phyloP scores from a whole-genome alignment of 2,329 filamentous ascomycete genomes.

The Sphaerulina vaccinii region DNA sequence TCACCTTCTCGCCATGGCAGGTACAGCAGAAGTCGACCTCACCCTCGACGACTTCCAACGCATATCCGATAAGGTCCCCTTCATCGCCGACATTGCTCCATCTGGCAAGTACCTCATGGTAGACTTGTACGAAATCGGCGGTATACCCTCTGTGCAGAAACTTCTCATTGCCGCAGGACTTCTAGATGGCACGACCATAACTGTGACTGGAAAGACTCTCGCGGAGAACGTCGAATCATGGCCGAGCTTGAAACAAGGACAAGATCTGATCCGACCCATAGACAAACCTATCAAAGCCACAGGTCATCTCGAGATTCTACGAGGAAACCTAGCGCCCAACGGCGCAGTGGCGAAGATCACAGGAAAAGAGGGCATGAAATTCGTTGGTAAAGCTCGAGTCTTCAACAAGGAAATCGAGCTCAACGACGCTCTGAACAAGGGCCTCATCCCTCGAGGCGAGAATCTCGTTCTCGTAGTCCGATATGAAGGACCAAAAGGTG shows the following conservation, averaged over 20 bases:
- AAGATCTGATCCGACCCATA: conserved; percentile 79
- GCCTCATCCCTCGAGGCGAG: conserved; percentile 69
- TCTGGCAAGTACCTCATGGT: conserved; percentile 84
- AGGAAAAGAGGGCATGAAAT: conserved; percentile 83
- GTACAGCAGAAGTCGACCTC: conserved; percentile 74
- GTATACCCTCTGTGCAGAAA: conserved; percentile 82
- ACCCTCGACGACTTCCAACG: conserved; percentile 80
- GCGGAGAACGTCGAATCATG: conserved; percentile 76
- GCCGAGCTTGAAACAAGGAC: conserved; percentile 71
- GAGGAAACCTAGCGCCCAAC: conserved; percentile 81
- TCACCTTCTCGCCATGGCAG: conserved; percentile 87
- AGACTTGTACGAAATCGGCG: conserved; percentile 81
- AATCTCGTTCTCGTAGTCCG: conserved; percentile 87
- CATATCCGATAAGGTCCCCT: conserved; percentile 78
- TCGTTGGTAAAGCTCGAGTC: conserved; percentile 76
- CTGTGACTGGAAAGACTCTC: conserved; percentile 80
- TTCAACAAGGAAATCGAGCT: conserved; percentile 85
- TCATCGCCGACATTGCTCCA: conserved; percentile 81
- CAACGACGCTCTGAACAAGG: conserved; percentile 68
- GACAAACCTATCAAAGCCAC: conserved; percentile 80
- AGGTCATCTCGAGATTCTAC: conserved; percentile 84
- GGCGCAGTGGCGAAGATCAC: conserved; percentile 96
- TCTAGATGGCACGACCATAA: conserved; percentile 74
- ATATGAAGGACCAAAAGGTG: conserved; percentile 91
- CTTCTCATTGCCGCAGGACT: conserved; percentile 73